A percentile compares a stretch with the other conserved stretches of the same genome.
phyloP scores from a whole-genome alignment of 805 yeast species.

The Saturnispora gosingensis region DNA sequence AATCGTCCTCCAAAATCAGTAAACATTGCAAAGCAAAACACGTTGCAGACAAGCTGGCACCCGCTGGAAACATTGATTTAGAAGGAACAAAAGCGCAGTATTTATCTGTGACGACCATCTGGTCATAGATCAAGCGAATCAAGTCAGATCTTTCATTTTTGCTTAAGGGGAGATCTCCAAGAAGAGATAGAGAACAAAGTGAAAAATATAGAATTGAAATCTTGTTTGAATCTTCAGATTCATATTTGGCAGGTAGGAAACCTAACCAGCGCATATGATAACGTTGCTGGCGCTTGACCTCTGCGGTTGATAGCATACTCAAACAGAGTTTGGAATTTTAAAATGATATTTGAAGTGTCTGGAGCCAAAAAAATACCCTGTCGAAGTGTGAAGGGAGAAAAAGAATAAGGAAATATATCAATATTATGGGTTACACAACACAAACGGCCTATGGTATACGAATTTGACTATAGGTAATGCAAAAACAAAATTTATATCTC shows the following conservation, averaged over 20 bases:
- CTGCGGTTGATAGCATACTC: conserved; percentile 6
- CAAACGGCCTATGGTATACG: too few relatives aligned
- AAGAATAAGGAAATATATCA: too few relatives aligned
- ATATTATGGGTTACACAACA: too few relatives aligned
- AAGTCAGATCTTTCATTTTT: conserved; percentile 14
- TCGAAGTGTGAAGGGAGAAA: too few relatives aligned
- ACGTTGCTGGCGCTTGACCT: conserved; percentile 19
- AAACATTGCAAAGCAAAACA: conserved; percentile 60
- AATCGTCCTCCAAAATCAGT: conserved; percentile 39
- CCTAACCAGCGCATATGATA: conserved; percentile 26
- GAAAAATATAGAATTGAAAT: conserved; percentile 66
- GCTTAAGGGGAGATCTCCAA: conserved; percentile 15
- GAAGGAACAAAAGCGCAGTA: conserved; percentile 34
- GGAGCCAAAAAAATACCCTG: too few relatives aligned
- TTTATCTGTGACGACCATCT: conserved; percentile 30
- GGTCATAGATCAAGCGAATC: conserved; percentile 38
- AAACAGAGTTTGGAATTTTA: background rate
- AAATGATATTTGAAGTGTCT: background rate
- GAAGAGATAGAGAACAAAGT: conserved; percentile 47
- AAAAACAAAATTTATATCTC: background rate
- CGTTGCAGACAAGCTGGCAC: conserved; percentile 41
- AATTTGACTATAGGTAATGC: too few relatives aligned
- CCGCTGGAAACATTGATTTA: background rate
- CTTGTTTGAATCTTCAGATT: conserved; percentile 60
- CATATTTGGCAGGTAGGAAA: conserved; percentile 37